Percentiles rank a stretch among this genome's conserved stretches.
Evolutionary conservation across 257 asterid species (phyloP).

Genomic region (Penstemon barbatus): DNA sequence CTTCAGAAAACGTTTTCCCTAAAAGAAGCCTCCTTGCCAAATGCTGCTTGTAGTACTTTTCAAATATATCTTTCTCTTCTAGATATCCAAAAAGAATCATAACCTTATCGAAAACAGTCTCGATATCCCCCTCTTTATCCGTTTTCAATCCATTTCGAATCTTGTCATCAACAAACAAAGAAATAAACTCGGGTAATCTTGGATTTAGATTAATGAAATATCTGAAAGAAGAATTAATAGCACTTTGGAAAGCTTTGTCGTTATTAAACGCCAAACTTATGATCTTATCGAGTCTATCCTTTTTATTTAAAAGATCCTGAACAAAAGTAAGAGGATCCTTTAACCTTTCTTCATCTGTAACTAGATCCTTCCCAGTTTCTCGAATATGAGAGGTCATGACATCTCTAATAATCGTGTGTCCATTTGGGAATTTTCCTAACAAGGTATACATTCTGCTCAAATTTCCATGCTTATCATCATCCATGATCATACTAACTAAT

Average conservation of each 20-base stretch:
- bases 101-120: slow-evolving; percentile 56
- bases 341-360: slow-evolving; percentile 77
- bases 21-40: slow-evolving; percentile 64
- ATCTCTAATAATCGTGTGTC: slow-evolving; percentile 62
- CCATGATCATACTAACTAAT: slow-evolving; percentile 68
- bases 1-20: slow-evolving; percentile 58
- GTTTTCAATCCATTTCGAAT: slow-evolving; percentile 60
- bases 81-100: slow-evolving; percentile 67
- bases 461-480: slow-evolving; percentile 67
- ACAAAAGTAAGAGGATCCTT: slow-evolving; percentile 86
- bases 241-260: slow-evolving; percentile 69
- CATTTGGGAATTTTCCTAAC: slow-evolving; percentile 65
- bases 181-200: slow-evolving; percentile 63
- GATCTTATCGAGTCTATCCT: slow-evolving; percentile 54
- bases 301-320: slow-evolving; percentile 58
- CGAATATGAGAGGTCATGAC: slow-evolving; percentile 82
- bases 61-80: slow-evolving; percentile 71
- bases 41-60: slow-evolving; percentile 68
- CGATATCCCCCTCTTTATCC: slow-evolving; percentile 63
- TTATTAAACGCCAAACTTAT: slow-evolving; percentile 47
- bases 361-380: slow-evolving; percentile 84
- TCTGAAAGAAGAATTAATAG: slow-evolving; percentile 57
- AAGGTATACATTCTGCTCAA: slow-evolving; percentile 79
- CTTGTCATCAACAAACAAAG: slow-evolving; percentile 61
- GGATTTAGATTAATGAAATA: slow-evolving; percentile 60